Percentiles rank a stretch among this genome's conserved stretches.
Conservation (phyloP, 805 yeast species). For the Teunomyces cretensis region DNA sequence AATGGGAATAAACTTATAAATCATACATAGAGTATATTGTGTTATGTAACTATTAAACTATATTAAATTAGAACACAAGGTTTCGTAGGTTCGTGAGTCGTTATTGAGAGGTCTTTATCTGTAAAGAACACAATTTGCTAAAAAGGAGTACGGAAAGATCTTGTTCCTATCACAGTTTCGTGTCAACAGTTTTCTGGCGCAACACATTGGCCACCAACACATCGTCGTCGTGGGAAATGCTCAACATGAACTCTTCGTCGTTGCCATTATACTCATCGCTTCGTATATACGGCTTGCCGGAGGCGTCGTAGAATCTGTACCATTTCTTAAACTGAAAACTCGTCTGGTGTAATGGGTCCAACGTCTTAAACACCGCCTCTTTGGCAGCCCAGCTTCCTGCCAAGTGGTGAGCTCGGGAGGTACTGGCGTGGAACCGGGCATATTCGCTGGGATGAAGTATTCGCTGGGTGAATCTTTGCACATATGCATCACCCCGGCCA, state of each 20-base stretch:
- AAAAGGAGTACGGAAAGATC: neutral
- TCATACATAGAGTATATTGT: neutral
- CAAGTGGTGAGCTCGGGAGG: slow-evolving; percentile 26
- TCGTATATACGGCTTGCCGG: slow-evolving; percentile 47
- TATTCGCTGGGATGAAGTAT: slow-evolving; percentile 50
- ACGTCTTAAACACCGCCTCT: slow-evolving; percentile 69
- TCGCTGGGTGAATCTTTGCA: slow-evolving; percentile 42
- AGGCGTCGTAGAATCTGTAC: slow-evolving; percentile 44
- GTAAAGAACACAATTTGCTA: neutral
- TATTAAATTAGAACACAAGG: no score
- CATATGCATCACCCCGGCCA: slow-evolving; percentile 25
- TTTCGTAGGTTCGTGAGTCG: no score
- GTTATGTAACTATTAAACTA: neutral
- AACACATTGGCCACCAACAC: slow-evolving; percentile 56
- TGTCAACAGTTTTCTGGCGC: slow-evolving; percentile 28
- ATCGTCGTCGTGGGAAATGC: slow-evolving; percentile 68
- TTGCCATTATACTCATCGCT: slow-evolving; percentile 26
- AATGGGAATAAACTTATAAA: slow-evolving; percentile 75
- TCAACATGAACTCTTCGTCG: slow-evolving; percentile 50
- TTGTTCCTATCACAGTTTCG: neutral
- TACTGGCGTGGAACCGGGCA: slow-evolving; percentile 24
- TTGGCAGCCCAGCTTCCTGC: slow-evolving; percentile 71
- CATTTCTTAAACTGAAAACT: slow-evolving; percentile 57
- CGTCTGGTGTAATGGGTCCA: slow-evolving; percentile 50
- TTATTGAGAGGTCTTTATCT: no score